Evolutionary conservation across 345 rosid species (phyloP), one percentile per base, ranked within the genome.

Genomic region (Eucalyptus victrix): DNA sequence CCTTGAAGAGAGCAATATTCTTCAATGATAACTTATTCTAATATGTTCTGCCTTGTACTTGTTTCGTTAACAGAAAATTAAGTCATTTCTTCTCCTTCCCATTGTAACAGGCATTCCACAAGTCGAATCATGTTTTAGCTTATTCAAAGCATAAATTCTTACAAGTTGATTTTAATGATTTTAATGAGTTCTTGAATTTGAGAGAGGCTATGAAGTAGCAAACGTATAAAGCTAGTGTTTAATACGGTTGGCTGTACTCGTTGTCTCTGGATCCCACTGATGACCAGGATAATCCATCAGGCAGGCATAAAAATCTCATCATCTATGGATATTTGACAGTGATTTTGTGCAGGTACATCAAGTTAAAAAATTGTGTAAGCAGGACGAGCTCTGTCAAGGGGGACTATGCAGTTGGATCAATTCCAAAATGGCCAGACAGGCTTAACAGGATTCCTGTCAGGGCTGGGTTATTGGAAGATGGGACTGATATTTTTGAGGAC

Each of bases 341-440:
- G n/a, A 86, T 56, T 88, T 86, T 53, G 8, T 88, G 90, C 94
- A 98, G 99, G 99, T 98, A 98, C 91, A 93, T 92, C 80, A 96
- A 96, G 88, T 86, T 98, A 90, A 95, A 93, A 91, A 95, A 91
- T 89, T 98, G 99, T 88, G 96, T 94, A 88, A 96, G 93, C 44
- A 90, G 95, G 88, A 90, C 93, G 62, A 93, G 94, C 81, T 92
- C 94, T n/a, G 95, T 94, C 83, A 93, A 91, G 88, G 98, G 97
- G 87, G 96, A 95, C 89, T 87, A 50, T 93, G 96, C 96, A 87
- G 90, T 96, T 88, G 98, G 99, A 88, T 87, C 90, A 87, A 93
- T 95, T 86, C 94, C 99, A 11, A 94, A 93, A 89, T 96, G 99
- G 99, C 99, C 98, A 14, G 94, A 95, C 32, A 94, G 99, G 93